Base-by-base conservation (phyloP, 2,329 filamentous ascomycete species). In the Aureobasidium sp. region DNA sequence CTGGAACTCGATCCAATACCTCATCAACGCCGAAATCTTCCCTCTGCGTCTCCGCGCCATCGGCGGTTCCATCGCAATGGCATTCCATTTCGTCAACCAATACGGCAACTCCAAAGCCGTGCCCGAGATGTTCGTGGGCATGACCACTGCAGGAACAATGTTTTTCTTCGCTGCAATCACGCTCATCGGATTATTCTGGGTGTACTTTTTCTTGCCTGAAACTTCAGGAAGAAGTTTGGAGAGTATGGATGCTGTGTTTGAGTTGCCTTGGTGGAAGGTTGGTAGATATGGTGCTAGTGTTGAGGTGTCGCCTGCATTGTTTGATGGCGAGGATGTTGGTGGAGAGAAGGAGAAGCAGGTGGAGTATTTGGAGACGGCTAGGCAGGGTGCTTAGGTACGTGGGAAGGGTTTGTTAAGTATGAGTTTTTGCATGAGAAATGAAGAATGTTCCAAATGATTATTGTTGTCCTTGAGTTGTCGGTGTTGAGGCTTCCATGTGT, bases 1-100 rank as follows among this genome's bases (percentile, higher is more conserved):
- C 30, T 90, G 87, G 86, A 90, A 90, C 75, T 83, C 80, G 1
- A 88, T 90, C 79, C 88, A 91, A 74, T 92, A 91, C 70, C 80
- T 92, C 5, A 81, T 92, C 61, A 90, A 88, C 15, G 86, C 87
- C 1, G 89, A 92, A 70, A 80, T 91, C 64, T 91, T 90, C 76
- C 88, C 89, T 0, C 79, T 91, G 7, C 82, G 88, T 3, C 85
- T 91, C 52, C 83, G 89, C 59, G 87, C 88, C 3, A 74, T 91
- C 10, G 84, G 86, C 27, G 88, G 86, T 0, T 88, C 84, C 0
- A 79, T 88, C 69, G 84, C 86, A 47, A 91, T 91, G 89, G 88
- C 85, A 0, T 81, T 91, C 63, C 88, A 91, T 73, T 91, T 91
- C 69, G 86, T 82, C 63, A 90, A 90, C 73, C 87, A 91, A 73